Base-by-base conservation (phyloP, 2,329 filamentous ascomycete genomes). In the Davidsoniella australis region DNA sequence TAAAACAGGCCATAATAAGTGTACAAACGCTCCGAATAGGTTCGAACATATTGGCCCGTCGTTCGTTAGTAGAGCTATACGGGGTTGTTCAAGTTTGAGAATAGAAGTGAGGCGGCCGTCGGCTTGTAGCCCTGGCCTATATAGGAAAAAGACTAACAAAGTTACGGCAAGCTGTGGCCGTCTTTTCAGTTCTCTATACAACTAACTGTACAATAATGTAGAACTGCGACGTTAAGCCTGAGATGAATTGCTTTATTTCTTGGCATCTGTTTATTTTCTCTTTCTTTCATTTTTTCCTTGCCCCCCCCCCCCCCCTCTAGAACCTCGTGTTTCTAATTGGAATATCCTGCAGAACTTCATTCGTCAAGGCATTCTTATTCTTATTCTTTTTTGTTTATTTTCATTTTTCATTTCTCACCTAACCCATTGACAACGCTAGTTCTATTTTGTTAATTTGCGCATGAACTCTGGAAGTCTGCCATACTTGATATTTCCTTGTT, bases 251-350 rank as follows among this genome's bases (percentile, higher is more conserved):
- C 29, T 3, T 16, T 43, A 5, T 33, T 26, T 47, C 8, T 50
- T 47, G 26, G 10, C 14, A 51, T 37, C 43, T 14, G 3, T n/a
- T 43, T 49, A 33, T 41, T 17, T 53, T 41, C 18, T 18, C 41
- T 36, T 45, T 20, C 23, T 40, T 45, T 23, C 41, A 10, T 29
- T 45, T 20, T 52, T 45, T 47, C 16, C n/a, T 38, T 39, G 39
- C n/a, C 7, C 46, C 16, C n/a, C n/a, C n/a, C 38, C 33, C 26
- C 38, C 26, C 24, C 20, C 17, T 33, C 42, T 29, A 16, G 26
- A 36, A 33, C 26, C n/a, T 14, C 26, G 18, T 20, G 24, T 33
- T 24, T 33, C 7, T 36, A 5, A 36, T 29, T 33, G 29, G 14
- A 45, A 20, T 33, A 23, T 12, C 26, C 26, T 14, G 9, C 43